phyloP scores from a whole-genome alignment of 148 eudicot species.

The Persicaria tinctoria region DNA sequence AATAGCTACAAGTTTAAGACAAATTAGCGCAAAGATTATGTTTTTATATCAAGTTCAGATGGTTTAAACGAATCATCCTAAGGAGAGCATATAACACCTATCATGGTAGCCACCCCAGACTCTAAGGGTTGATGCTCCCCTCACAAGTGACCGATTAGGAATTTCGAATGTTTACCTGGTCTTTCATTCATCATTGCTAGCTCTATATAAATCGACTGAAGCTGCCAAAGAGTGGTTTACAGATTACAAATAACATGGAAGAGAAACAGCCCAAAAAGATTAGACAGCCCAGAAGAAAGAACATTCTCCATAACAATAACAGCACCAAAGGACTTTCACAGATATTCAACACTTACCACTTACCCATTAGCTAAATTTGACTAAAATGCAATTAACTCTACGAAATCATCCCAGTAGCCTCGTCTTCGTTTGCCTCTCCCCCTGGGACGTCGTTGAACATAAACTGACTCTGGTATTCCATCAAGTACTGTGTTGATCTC shows the following conservation, averaged over 20 bases:
- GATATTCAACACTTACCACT: not conserved
- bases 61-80: too few species aligned
- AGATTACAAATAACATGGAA: not conserved
- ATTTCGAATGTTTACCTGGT: too few species aligned
- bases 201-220: too few species aligned
- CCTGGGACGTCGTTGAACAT: constrained; percentile 78
- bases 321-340: not conserved
- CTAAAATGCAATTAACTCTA: constrained; percentile 9
- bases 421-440: constrained; percentile 43
- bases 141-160: too few species aligned
- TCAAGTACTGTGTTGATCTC: constrained; percentile 91
- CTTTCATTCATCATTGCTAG: too few species aligned
- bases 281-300: not conserved
- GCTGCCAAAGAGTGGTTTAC: not conserved
- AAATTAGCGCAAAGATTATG: too few species aligned
- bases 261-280: not conserved
- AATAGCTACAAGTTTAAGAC: too few species aligned
- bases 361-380: not conserved
- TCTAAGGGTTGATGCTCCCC: too few species aligned
- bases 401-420: constrained; percentile 34
- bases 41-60: too few species aligned
- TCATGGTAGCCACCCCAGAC: too few species aligned
- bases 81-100: too few species aligned
- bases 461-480: constrained; percentile 86
- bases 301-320: not conserved